Evolutionary conservation across 768 basidiomycete species (phyloP).

Genomic region (Boletus tylopilopsis): DNA sequence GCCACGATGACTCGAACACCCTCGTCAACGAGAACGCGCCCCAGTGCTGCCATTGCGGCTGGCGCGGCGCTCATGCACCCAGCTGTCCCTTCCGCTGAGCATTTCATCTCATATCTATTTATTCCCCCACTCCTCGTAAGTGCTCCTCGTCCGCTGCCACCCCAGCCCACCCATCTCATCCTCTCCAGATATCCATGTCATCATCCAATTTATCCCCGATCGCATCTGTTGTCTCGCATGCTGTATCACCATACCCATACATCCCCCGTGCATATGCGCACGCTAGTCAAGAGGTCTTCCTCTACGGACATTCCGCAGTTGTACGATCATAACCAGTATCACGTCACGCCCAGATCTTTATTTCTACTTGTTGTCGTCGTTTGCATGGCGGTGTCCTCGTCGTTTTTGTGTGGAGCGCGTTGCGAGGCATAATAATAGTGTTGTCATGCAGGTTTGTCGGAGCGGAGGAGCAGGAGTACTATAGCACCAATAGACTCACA

Average conservation of each 20-base stretch:
- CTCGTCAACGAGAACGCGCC: constrained; percentile 55
- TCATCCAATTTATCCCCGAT: constrained; percentile 30
- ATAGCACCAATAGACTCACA: constrained; percentile 23
- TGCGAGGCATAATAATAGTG: constrained; percentile 9
- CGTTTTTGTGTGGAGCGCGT: constrained; percentile 10
- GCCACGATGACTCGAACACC: constrained; percentile 26
- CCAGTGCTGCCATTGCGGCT: constrained; percentile 77
- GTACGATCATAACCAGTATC: constrained; percentile 24
- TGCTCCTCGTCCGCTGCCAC: not conserved
- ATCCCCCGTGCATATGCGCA: constrained; percentile 33
- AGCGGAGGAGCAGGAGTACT: constrained; percentile 15
- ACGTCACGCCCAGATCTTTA: not conserved
- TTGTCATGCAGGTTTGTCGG: constrained; percentile 25
- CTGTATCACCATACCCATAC: constrained; percentile 35
- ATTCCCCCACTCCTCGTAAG: constrained; percentile 20
- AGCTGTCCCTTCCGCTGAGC: constrained; percentile 63
- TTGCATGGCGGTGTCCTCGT: too few species aligned
- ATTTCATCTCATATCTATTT: constrained; percentile 26
- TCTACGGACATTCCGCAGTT: constrained; percentile 23
- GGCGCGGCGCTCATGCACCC: constrained; percentile 55
- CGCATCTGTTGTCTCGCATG: constrained; percentile 25
- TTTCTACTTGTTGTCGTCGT: too few species aligned
- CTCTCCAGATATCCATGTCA: constrained; percentile 22
- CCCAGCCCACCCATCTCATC: too few species aligned
- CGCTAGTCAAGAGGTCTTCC: constrained; percentile 22